A percentile compares a stretch with the other conserved stretches of the same genome.
Evolutionary conservation across 352 stramenopile genomes (phyloP).

Genomic region (Globisporangium middletonii): DNA sequence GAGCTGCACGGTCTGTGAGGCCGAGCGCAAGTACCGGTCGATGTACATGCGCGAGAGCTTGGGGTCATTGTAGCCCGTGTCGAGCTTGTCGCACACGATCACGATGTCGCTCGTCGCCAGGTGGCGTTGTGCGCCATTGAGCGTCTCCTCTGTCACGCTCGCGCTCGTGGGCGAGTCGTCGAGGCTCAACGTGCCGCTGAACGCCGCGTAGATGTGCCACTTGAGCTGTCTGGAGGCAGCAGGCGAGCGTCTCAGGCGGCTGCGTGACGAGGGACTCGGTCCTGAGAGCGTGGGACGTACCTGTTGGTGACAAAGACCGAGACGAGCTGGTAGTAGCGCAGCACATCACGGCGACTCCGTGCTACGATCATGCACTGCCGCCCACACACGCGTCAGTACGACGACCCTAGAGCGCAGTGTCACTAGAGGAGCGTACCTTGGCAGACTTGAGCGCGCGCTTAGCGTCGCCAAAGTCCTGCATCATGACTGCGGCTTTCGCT

Average conservation of each 20-base stretch:
- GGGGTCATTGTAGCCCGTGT: slow-evolving; percentile 82
- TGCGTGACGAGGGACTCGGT: neutral
- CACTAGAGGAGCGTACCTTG: slow-evolving; percentile 21
- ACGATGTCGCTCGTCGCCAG: slow-evolving; percentile 62
- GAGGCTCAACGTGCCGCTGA: slow-evolving; percentile 42
- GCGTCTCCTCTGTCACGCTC: slow-evolving; percentile 49
- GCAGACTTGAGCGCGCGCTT: slow-evolving; percentile 17
- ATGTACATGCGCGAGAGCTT: slow-evolving; percentile 75
- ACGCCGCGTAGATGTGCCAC: slow-evolving; percentile 68
- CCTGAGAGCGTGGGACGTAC: slow-evolving; percentile 11
- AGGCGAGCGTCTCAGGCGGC: neutral
- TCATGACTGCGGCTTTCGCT: slow-evolving; percentile 65
- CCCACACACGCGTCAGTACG: slow-evolving; percentile 10
- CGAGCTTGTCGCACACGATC: slow-evolving; percentile 84
- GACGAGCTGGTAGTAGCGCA: slow-evolving; percentile 68
- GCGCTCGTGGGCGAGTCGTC: slow-evolving; percentile 12
- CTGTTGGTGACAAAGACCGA: slow-evolving; percentile 48
- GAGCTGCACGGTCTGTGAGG: slow-evolving; percentile 68
- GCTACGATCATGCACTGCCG: slow-evolving; percentile 75
- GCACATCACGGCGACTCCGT: slow-evolving; percentile 68
- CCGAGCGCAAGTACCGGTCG: slow-evolving; percentile 65
- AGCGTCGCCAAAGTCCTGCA: slow-evolving; percentile 50
- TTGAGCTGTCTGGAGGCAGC: slow-evolving; percentile 21
- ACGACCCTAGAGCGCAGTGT: slow-evolving; percentile 6
- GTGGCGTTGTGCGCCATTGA: slow-evolving; percentile 49